Base-by-base conservation (phyloP, 768 basidiomycete genomes). In the Lentinula detonsa region DNA sequence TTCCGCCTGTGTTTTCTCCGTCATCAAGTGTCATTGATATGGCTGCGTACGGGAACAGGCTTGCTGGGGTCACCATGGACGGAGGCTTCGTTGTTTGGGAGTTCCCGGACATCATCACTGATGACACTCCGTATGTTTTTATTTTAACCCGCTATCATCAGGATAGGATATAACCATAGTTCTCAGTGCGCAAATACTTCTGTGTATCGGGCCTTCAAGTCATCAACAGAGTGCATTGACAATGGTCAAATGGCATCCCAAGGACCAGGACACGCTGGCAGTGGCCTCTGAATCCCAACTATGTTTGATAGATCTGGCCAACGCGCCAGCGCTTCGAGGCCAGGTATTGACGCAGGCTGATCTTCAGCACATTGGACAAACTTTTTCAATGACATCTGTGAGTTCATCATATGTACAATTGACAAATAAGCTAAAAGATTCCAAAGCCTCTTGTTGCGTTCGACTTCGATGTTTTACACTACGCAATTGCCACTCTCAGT, bases 21-120 rank as follows among this genome's bases (percentile, higher is more conserved):
- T 73, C 79, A 33, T 84, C 87, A 1, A 85, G 85, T 53, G 87
- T 93, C 57, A 85, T 83, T 56, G 92, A 93, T 65, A 93, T 94
- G 91, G 90, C 91, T 10, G 91, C 93, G 6, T 87, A 81, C 66
- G 86, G 85, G 23, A 91, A 92, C 71, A 78, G 91, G 50, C 82
- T 94, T 34, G 91, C 91, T 2, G 93, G 91, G 5, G 87, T 93
- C 10, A 93, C 92, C 0, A 90, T 88, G 2, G 92, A 94, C 66
- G 92, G 92, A 62, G 92, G 92, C 43, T 91, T 93, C 65, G 88
- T 93, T 35, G 87, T 93, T 5, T 93, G 92, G 92, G 89, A 93
- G 69, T 69, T 93, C 28, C 92, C 92, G 34, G 87, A 88, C 57
- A 71, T 86, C 57, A 91, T 94, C 69, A 91, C 86, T 11, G 92